phyloP scores from a whole-genome alignment of 805 yeast species.

The Wickerhamiella spandovensis region DNA sequence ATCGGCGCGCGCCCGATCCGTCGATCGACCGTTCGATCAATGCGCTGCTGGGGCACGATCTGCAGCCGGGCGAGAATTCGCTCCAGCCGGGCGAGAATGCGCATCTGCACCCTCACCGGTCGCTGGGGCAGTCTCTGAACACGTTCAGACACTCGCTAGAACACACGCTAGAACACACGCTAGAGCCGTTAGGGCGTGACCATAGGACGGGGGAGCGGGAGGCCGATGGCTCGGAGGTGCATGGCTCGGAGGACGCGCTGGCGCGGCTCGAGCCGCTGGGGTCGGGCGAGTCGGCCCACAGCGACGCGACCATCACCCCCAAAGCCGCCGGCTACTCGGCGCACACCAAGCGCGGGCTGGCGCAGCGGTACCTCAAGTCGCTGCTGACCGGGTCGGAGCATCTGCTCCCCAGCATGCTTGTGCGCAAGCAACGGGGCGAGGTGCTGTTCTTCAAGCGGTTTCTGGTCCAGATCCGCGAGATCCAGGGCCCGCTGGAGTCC shows the following conservation, averaged over 20 bases:
- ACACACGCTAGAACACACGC: too few species aligned
- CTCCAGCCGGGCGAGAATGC: too few species aligned
- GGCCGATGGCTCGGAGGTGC: too few species aligned
- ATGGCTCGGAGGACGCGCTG: too few species aligned
- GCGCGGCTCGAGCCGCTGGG: too few species aligned
- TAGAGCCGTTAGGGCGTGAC: too few species aligned
- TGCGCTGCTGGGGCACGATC: background rate
- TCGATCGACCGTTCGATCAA: background rate
- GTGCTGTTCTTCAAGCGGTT: constrained; percentile 53
- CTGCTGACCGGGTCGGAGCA: background rate
- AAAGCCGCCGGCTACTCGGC: background rate
- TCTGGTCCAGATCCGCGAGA: constrained; percentile 43
- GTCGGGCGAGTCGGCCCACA: too few species aligned
- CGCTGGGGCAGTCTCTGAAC: too few species aligned
- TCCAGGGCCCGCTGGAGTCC: constrained; percentile 8
- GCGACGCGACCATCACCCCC: background rate
- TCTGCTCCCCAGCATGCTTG: background rate
- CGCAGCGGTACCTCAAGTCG: background rate
- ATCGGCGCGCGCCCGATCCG: background rate
- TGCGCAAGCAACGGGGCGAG: constrained; percentile 34
- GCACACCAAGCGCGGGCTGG: background rate
- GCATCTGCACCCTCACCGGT: too few species aligned
- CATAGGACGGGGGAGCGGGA: too few species aligned
- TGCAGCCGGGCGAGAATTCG: too few species aligned
- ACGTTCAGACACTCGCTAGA: too few species aligned